These are phyloP conservation scores for Acacia confusa DNA, from an alignment of 306 rosid genomes.

Conservation along the genomic window DNA sequence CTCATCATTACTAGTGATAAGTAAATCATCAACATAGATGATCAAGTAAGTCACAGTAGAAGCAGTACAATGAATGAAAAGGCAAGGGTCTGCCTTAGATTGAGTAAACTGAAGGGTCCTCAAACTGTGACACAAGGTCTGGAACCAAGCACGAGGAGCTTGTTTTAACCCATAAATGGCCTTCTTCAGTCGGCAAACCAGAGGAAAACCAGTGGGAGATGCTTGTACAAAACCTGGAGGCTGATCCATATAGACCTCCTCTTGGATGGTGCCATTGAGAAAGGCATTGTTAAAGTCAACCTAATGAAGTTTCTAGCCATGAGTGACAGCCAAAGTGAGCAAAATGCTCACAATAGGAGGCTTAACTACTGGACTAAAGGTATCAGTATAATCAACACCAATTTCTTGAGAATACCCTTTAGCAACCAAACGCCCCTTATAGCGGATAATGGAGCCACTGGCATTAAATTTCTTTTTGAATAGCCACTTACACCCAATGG, in stretches of 20 bases:
- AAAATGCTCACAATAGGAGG: not conserved
- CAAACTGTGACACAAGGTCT: not conserved
- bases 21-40: not conserved
- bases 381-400: not conserved
- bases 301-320: not conserved
- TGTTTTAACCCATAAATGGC: not conserved
- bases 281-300: not conserved
- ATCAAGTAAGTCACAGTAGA: not conserved
- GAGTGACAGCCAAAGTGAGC: not conserved
- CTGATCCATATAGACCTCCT: not conserved
- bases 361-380: not conserved
- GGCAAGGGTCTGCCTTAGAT: not conserved
- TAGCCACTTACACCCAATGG: not conserved
- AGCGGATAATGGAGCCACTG: rapidly evolving
- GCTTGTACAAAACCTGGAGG: not conserved
- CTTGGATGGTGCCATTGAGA: not conserved
- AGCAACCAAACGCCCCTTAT: not conserved
- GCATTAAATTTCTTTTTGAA: not conserved
- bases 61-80: not conserved
- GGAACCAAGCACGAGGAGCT: not conserved
- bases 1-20: not conserved
- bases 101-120: not conserved
- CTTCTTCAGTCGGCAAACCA: not conserved
- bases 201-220: rapidly evolving
- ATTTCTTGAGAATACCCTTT: not conserved